These are phyloP conservation scores for Pleurotus platypus DNA, from an alignment of 768 basidiomycete species.

Conservation along the genomic window DNA sequence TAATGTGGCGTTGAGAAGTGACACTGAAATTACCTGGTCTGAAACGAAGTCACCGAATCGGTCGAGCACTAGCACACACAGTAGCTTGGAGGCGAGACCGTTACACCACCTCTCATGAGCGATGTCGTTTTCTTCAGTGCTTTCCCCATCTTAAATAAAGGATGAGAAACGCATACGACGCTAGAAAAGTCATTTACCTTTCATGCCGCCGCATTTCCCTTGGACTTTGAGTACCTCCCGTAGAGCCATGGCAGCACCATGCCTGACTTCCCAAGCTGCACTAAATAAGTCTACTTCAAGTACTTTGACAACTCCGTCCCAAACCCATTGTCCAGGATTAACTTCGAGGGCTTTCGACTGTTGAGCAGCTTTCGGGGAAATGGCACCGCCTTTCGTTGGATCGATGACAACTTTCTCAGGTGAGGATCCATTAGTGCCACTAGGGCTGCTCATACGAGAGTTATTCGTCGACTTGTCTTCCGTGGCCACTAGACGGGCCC, in stretches of 20 bases:
- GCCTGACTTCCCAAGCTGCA: conserved; percentile 88
- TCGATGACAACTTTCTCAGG: conserved; percentile 73
- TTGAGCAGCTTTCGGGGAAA: conserved; percentile 73
- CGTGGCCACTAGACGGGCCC: conserved; percentile 69
- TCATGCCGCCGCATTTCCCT: conserved; percentile 80
- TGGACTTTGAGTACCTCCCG: conserved; percentile 85
- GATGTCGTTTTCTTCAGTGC: conserved; percentile 54
- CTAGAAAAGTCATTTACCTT: conserved; percentile 39
- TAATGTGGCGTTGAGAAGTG: not conserved
- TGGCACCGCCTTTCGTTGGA: conserved; percentile 81
- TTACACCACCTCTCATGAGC: conserved; percentile 89
- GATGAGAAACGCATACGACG: not conserved
- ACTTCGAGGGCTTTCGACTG: conserved; percentile 79
- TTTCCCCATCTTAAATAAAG: conserved; percentile 40
- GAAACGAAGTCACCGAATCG: conserved; percentile 98
- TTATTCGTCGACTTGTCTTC: conserved; percentile 44
- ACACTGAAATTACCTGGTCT: conserved; percentile 57
- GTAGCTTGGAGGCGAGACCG: conserved; percentile 76
- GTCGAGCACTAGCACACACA: conserved; percentile 90
- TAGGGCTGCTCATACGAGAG: conserved; percentile 60
- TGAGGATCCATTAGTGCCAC: conserved; percentile 34
- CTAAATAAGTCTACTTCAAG: conserved; percentile 84
- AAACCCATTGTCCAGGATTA: conserved; percentile 73
- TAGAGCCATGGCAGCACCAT: conserved; percentile 89
- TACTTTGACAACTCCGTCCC: conserved; percentile 79